Conservation (phyloP, 495 filamentous ascomycete genomes). For the Penicillium dipodomyicola region DNA sequence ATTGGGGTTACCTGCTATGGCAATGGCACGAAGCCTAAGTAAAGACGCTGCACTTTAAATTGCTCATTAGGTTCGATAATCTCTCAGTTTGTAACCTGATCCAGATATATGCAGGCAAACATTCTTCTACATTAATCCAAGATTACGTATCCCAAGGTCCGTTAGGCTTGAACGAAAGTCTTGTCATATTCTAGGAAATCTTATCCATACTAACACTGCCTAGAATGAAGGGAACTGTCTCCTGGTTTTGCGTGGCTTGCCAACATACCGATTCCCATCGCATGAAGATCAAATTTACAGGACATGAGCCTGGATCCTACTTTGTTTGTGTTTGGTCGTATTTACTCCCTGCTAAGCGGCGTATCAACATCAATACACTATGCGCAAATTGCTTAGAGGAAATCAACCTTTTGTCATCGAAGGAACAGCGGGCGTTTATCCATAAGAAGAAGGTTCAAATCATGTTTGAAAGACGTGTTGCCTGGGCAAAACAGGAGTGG, state of each 20-base stretch:
- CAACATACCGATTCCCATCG: not conserved
- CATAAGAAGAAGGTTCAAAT: not conserved
- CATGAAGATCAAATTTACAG: slow-evolving; percentile 4
- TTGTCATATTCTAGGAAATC: not conserved
- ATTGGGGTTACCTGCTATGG: too few relatives aligned
- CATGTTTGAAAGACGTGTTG: not conserved
- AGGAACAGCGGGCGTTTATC: not conserved
- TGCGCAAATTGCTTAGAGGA: not conserved
- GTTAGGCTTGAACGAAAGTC: not conserved
- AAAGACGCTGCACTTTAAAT: too few relatives aligned
- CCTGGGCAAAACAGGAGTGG: not conserved
- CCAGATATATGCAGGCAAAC: too few relatives aligned
- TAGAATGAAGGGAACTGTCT: not conserved
- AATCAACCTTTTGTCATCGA: not conserved
- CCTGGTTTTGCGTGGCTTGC: not conserved
- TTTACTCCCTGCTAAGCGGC: slow-evolving; percentile 3
- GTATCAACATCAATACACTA: slow-evolving; percentile 1
- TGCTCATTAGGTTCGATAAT: too few relatives aligned
- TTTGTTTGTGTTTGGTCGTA: not conserved
- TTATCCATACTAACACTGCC: not conserved
- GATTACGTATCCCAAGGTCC: too few relatives aligned
- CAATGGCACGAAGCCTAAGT: too few relatives aligned
- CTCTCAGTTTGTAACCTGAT: too few relatives aligned
- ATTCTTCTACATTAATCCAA: too few relatives aligned
- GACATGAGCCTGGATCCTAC: not conserved